A percentile compares a stretch with the other conserved stretches of the same genome.
Conservation (phyloP, 2,329 filamentous ascomycete species). For the Beauveria asiatica region DNA sequence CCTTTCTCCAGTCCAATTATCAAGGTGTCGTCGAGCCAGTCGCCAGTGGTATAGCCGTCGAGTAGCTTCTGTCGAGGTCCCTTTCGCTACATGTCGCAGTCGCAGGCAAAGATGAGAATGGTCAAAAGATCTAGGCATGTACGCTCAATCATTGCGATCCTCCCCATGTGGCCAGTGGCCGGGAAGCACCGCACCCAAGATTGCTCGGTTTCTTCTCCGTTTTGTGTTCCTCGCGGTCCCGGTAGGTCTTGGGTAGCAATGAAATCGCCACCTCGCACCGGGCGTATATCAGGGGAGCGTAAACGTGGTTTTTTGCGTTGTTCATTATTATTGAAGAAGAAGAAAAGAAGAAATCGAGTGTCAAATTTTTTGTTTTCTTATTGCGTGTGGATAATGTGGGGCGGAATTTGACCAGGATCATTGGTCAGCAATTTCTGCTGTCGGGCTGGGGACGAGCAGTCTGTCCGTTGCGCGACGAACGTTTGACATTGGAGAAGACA, state of each 20-base stretch:
- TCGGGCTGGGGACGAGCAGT: background rate
- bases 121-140: conserved; percentile 27
- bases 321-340: conserved; percentile 27
- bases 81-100: background rate
- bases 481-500: too few relatives aligned
- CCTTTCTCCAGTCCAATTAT: too few relatives aligned
- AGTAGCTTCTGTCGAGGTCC: background rate
- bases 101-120: background rate
- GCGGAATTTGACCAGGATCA: background rate
- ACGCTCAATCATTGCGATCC: conserved; percentile 54
- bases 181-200: conserved; percentile 52
- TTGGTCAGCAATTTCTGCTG: background rate
- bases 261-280: conserved; percentile 36
- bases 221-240: conserved; percentile 37
- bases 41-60: background rate
- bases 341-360: conserved; percentile 14
- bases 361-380: conserved; percentile 4
- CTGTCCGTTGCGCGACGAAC: too few relatives aligned
- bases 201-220: conserved; percentile 48
- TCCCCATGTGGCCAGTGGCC: conserved; percentile 36
- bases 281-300: conserved; percentile 30
- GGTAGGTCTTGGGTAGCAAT: conserved; percentile 37
- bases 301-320: conserved; percentile 41
- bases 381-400: conserved; percentile 7
- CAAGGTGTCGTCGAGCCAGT: background rate